Percentiles rank a stretch among this genome's conserved stretches.
Evolutionary conservation across 352 stramenopile genomes (phyloP).

Genomic region (Phytophthora litchii): DNA sequence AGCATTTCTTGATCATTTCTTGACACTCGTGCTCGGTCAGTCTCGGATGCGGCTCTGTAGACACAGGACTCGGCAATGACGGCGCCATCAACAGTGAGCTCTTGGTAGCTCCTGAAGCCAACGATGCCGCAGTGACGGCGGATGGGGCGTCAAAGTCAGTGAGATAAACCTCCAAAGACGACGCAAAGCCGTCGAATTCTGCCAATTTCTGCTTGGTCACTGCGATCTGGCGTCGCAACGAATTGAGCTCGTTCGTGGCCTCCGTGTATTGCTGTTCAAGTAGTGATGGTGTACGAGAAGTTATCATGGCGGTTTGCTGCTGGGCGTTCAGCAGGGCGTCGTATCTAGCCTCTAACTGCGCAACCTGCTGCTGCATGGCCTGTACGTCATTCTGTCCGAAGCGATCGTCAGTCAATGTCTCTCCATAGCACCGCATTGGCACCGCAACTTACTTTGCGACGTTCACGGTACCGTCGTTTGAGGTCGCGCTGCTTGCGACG

Average conservation of each 20-base stretch:
- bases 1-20: constrained; percentile 58
- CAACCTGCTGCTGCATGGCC: constrained; percentile 47
- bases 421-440: not conserved
- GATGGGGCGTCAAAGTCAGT: constrained; percentile 34
- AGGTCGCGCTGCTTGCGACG: constrained; percentile 47
- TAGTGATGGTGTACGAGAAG: constrained; percentile 13
- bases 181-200: constrained; percentile 47
- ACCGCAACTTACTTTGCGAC: constrained; percentile 37
- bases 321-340: constrained; percentile 33
- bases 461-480: constrained; percentile 43
- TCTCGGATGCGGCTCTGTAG: constrained; percentile 4
- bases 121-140: constrained; percentile 15
- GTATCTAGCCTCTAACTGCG: constrained; percentile 40
- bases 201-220: constrained; percentile 42
- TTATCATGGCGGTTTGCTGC: constrained; percentile 25
- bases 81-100: constrained; percentile 27
- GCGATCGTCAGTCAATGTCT: constrained; percentile 12
- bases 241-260: constrained; percentile 38
- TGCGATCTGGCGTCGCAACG: constrained; percentile 41
- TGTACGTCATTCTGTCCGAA: constrained; percentile 44
- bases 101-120: constrained; percentile 21
- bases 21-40: constrained; percentile 42
- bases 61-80: constrained; percentile 13
- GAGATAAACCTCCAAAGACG: constrained; percentile 44
- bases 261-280: constrained; percentile 39